Base-by-base conservation (phyloP, 2,329 filamentous ascomycete genomes). In the Cladosporium sp. region DNA sequence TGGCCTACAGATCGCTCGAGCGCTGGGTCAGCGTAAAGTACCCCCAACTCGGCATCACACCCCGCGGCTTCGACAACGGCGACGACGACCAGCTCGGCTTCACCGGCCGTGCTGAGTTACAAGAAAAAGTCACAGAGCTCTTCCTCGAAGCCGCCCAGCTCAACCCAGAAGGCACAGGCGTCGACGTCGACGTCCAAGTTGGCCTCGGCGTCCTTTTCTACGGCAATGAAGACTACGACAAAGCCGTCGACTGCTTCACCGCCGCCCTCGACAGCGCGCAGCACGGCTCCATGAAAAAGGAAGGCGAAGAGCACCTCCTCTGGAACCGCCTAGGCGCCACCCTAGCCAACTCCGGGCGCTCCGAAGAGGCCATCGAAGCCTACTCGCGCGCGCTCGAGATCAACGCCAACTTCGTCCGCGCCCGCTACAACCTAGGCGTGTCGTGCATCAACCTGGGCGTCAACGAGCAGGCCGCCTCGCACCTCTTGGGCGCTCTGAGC, bases 181-280 rank as follows among this genome's bases (percentile, higher is more conserved):
- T 98, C 87, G 94, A 98, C 64, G 93, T 93, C 0, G 93, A 98
- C 66, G 93, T 98, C 7, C 94, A 98, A 71, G 93, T 98, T 52
- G 93, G 93, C 1, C 78, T 98, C 1, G 94, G 94, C 30, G 93
- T 98, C 4, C 80, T 98, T 13, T 97, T 98, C 74, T 98, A 98
- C 71, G 93, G 92, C 45, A 90, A 88, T 25, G 93, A 98, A 70
- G 92, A 97, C 66, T 97, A 96, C 73, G 88, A 93, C 67, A 98
- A 98, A 74, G 93, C 93, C 0, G 92, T 98, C 32, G 93, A 98
- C 74, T 98, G 94, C 76, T 98, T 98, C 79, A 87, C 86, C 50
- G 85, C 92, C 1, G 92, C 94, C 0, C 81, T 98, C 19, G 87
- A 88, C 52, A 88, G 83, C 19, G 89, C 88, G 1, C 90, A 95